Base-by-base conservation (phyloP, 345 rosid species). In the Ailanthus altissimus region DNA sequence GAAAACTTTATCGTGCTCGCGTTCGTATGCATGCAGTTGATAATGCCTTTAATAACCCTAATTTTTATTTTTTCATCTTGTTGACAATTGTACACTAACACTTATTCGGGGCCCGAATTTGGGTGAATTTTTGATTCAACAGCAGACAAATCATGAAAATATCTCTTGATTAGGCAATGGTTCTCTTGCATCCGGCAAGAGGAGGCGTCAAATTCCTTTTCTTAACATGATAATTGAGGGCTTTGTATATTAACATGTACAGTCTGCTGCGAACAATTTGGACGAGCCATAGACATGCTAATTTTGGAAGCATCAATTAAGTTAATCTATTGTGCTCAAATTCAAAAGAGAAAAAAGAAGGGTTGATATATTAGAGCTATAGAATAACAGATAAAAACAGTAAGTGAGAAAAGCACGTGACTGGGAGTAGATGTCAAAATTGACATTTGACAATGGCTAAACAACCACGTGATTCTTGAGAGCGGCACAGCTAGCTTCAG, bases 111-210 rank as follows among this genome's bases (percentile, higher is more conserved):
- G 53, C 71, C 23, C 45, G 15, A 51, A 15, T 32, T 20, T n/a
- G 45, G 61, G 59, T 9, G 25, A 70, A 16, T 28, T 72, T 51
- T 56, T 72, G 53, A 26, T 72, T 72, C 49, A 57, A 57, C 64
- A 40, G 64, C 64, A 56, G 75, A 72, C 64, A 72, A 40, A 1
- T 3, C n/a, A 9, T 18, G 28, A 64, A 11, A 68, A 38, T 36
- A 56, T 40, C 40, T n/a, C 61, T 36, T 10, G 20, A 36, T 51
- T 51, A 47, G 12, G 72, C 50, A 23, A 67, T 36, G 1, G 9
- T 45, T n/a, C 16, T 25, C 16, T 5, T 23, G n/a, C 25, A 66
- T 11, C 1, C 8, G 12, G 36, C 2, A 7, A 16, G 45, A 4
- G 3, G 23, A 11, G 15, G n/a, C 32, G 46, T 38, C 21, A 16